Evolutionary conservation across 2,329 filamentous ascomycete species (phyloP), one percentile per base, ranked within the genome.

Genomic region (Penicillium paneum): DNA sequence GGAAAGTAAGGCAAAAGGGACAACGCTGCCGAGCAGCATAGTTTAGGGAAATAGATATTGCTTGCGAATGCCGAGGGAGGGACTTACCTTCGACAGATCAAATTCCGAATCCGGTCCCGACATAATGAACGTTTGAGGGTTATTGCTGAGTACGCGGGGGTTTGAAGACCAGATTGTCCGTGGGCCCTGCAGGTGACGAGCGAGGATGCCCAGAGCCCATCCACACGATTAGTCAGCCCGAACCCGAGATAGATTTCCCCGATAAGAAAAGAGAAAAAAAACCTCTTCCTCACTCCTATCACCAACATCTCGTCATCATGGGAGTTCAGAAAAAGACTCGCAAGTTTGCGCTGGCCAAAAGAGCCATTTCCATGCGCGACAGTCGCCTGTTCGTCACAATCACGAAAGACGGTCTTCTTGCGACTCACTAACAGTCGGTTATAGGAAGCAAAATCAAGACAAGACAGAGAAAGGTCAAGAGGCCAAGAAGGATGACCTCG

Each of bases 281-380:
- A 28, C 41, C 35, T 36, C 41, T 38, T 52, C 47, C 44, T 40
- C 28, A 43, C 17, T 32, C 35, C 6, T 36, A 52, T 52, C 41
- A 39, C 19, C 28, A 17, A n/a, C 15, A 10, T 41, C 15, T 42
- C 41, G 49, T 54, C 60, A 63, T 29, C n/a, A 97, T 97, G 93
- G 92, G 91, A 76, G 84, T 91, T 64, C 84, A 87, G 60, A 96
- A 96, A 79, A 90, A 87, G 73, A 96, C 90, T 49, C 86, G 92
- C 78, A 97, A 97, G 79, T 97, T 96, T 73, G 93, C 86, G 46
- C 78, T 82, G 71, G 83, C 91, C 69, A 95, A 96, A 79, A 82
- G 90, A 64, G 79, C 96, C 49, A 91, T 97, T 64, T 87, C 89
- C 45, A 85, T 89, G 68, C 84, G 86, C 55, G 92, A 97, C 79